A percentile compares a stretch with the other conserved stretches of the same genome.
phyloP scores from a whole-genome alignment of 495 filamentous ascomycete species.

The Penicillium flavigenum region DNA sequence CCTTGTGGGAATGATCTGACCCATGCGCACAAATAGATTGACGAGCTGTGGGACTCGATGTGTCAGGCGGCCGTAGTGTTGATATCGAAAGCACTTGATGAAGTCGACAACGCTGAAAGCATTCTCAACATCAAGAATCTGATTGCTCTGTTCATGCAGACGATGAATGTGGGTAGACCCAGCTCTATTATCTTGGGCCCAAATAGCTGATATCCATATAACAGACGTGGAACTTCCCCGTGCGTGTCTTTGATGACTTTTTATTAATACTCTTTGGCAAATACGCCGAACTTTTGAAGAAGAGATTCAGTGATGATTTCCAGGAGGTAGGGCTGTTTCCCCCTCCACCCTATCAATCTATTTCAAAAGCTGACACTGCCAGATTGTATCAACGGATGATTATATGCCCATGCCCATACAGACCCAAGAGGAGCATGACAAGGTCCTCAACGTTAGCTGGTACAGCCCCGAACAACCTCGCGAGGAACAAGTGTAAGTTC shows the following conservation, averaged over 20 bases:
- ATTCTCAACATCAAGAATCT: constrained; percentile 89
- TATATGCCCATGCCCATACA: constrained; percentile 99
- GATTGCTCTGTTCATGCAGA: constrained; percentile 92
- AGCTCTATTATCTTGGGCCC: neutral
- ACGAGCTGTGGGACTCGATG: constrained; percentile 98
- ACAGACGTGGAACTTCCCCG: constrained; percentile 84
- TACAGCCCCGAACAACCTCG: constrained; percentile 76
- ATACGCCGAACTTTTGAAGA: constrained; percentile 89
- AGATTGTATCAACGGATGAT: constrained; percentile 95
- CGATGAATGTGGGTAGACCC: constrained; percentile 71
- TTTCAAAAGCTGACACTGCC: constrained; percentile 16
- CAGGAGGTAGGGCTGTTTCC: constrained; percentile 60
- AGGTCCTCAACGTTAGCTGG: constrained; percentile 92
- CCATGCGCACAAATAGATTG: constrained; percentile 56
- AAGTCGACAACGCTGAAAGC: constrained; percentile 78
- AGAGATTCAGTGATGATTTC: constrained; percentile 88
- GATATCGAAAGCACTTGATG: constrained; percentile 71
- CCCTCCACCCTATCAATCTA: neutral
- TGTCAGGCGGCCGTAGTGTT: constrained; percentile 80
- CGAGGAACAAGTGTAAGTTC: constrained; percentile 70
- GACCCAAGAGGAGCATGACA: constrained; percentile 86
- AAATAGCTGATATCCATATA: constrained; percentile 16
- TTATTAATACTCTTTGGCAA: constrained; percentile 85
- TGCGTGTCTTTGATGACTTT: constrained; percentile 76
- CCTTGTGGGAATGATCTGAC: constrained; percentile 3